Conservation (phyloP, 2,329 filamentous ascomycete species). For the Talaromyces sp. region DNA sequence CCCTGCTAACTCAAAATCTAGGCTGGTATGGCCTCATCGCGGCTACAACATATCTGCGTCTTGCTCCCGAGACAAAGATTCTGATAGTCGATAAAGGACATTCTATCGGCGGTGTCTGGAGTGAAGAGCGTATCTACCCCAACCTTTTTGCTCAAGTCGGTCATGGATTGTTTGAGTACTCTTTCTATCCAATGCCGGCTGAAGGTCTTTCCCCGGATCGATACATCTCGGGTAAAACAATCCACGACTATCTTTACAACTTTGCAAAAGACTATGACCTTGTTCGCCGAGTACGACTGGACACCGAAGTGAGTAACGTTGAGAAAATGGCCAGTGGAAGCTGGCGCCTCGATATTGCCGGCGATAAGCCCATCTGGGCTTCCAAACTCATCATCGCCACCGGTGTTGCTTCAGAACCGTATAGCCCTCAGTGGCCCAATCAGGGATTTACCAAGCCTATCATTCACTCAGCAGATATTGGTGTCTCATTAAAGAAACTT, state of each 20-base stretch:
- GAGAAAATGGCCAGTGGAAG: not conserved
- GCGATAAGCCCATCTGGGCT: not conserved
- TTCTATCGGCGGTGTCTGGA: slow-evolving; percentile 4
- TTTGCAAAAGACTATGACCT: slow-evolving; percentile 1
- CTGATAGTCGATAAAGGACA: not conserved
- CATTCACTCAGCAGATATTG: not conserved
- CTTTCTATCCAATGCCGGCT: slow-evolving; percentile 1
- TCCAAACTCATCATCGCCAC: not conserved
- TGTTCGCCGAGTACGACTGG: not conserved
- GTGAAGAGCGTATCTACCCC: not conserved
- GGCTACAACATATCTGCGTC: not conserved
- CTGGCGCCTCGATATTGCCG: not conserved
- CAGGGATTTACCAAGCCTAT: not conserved
- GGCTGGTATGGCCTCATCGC: slow-evolving; percentile 4
- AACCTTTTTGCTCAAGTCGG: slow-evolving; percentile 5
- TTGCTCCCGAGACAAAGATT: not conserved
- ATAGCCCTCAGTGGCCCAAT: not conserved
- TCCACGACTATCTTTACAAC: slow-evolving; percentile 2
- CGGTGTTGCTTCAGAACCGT: slow-evolving; percentile 1
- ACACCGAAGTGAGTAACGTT: not conserved
- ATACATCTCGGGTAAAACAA: slow-evolving; percentile 1
- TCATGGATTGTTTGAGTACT: slow-evolving; percentile 5
- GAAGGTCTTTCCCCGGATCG: not conserved
- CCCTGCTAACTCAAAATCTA: not conserved
- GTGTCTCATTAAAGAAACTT: not conserved